A percentile compares a stretch with the other conserved stretches of the same genome.
These are phyloP conservation scores for Venturia aucupariae DNA, from an alignment of 2,329 filamentous ascomycete species.

Conservation along the genomic window DNA sequence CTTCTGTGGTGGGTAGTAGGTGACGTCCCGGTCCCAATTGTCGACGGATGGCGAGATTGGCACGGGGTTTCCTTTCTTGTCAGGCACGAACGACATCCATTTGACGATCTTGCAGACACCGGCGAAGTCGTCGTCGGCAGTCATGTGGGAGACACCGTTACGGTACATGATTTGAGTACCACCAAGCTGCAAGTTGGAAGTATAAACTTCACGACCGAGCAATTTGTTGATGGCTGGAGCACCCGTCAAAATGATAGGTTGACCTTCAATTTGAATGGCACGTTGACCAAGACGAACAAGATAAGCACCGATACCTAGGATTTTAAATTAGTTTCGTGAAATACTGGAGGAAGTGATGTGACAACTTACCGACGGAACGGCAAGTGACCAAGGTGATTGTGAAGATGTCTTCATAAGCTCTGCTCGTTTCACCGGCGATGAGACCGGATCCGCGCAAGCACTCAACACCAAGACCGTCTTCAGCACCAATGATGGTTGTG, in stretches of 20 bases:
- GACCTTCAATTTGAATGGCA: conserved; percentile 97
- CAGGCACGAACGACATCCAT: conserved; percentile 95
- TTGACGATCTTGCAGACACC: conserved; percentile 96
- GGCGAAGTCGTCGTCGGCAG: conserved; percentile 92
- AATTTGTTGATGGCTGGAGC: conserved; percentile 97
- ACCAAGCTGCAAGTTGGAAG: conserved; percentile 96
- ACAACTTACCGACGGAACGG: conserved; percentile 71
- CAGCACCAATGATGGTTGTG: conserved; percentile 81
- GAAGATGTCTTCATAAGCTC: conserved; percentile 98
- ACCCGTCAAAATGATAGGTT: conserved; percentile 97
- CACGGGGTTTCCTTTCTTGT: conserved; percentile 86
- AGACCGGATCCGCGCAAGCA: conserved; percentile 94
- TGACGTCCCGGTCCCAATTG: conserved; percentile 84
- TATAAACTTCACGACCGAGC: conserved; percentile 95
- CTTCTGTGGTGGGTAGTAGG: conserved; percentile 71
- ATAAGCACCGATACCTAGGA: conserved; percentile 86
- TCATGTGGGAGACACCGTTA: conserved; percentile 99
- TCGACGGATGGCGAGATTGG: conserved; percentile 84
- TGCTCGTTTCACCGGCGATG: conserved; percentile 93
- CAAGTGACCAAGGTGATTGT: conserved; percentile 96
- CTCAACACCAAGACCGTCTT: conserved; percentile 95
- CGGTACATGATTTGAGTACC: conserved; percentile 99
- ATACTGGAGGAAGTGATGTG: background rate
- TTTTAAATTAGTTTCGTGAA: conserved; percentile 25
- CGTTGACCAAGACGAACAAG: conserved; percentile 96